Conservation (phyloP, 2,329 filamentous ascomycete genomes). For the Graphilbum sp. region DNA sequence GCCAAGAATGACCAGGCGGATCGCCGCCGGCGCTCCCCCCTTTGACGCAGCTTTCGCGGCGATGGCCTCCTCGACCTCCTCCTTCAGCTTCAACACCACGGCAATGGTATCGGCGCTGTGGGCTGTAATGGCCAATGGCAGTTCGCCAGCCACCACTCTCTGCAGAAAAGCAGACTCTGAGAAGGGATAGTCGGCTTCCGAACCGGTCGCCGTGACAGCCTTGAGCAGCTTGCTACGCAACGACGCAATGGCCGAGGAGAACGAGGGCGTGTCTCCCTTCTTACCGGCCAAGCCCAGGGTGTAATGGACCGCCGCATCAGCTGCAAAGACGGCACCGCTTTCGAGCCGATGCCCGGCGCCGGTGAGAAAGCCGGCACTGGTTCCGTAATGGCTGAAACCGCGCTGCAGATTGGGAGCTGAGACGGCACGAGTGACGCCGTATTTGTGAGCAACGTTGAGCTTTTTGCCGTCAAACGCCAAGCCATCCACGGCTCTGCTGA, state of each 20-base stretch:
- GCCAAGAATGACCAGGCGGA: constrained; percentile 42
- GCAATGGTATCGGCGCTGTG: constrained; percentile 49
- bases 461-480: constrained; percentile 39
- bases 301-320: constrained; percentile 38
- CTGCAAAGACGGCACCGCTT: constrained; percentile 32
- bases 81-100: constrained; percentile 40
- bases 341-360: constrained; percentile 28
- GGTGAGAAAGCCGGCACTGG: constrained; percentile 41
- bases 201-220: constrained; percentile 19
- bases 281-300: constrained; percentile 34
- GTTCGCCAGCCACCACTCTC: constrained; percentile 34
- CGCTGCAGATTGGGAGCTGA: constrained; percentile 33
- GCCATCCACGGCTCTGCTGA: constrained; percentile 42
- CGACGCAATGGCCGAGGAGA: constrained; percentile 34
- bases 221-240: constrained; percentile 37
- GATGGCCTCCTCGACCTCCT: constrained; percentile 30
- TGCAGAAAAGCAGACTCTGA: constrained; percentile 33
- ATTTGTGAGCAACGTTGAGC: constrained; percentile 31
- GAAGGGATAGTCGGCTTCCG: constrained; percentile 22
- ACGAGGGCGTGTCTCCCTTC: constrained; percentile 25
- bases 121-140: constrained; percentile 39
- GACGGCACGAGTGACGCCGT: constrained; percentile 42
- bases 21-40: constrained; percentile 6
- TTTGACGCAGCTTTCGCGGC: constrained; percentile 4
- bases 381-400: constrained; percentile 32